Base-by-base conservation (phyloP, 202 grass and related monocot genomes). In the Hordeum pubiflorum region DNA sequence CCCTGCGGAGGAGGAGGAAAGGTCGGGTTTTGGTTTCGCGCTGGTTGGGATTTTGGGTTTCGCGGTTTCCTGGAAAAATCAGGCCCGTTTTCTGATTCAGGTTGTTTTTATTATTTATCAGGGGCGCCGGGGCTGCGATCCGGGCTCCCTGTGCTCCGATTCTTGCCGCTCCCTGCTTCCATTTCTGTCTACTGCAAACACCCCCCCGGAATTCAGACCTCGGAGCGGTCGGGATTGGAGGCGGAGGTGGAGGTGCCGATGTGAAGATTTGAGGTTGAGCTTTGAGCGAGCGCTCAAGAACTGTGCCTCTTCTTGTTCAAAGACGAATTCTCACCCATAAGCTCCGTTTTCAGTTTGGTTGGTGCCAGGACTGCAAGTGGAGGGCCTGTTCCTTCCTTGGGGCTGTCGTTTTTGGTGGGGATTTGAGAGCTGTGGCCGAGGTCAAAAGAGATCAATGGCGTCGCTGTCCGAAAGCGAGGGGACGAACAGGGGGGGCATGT, bases 401-500 rank as follows among this genome's bases (percentile, higher is more conserved):
- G 55, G 12, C 29, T 40, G 22, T 66, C 43, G 7, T 32, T 74
- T n/a, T 39, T 39, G 10, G 32, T 48, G 77, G 82, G 79, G 81
- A 85, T 86, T 89, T 60, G 58, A 76, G 67, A 76, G 48, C 82
- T 81, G 76, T 58, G 5, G 12, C 43, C 21, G 55, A 69, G 67
- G 58, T 4, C 12, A 57, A 36, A 84, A 79, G 56, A 82, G 17
- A 55, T 87, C 70, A 52, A 98, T 98, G 95, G 92, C 82, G 58
- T 93, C 95, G 18, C 52, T 69, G 23, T 86, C 80, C 24, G 81
- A 58, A 55, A 84, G 82, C 76, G 95, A 98, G 72, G 76, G 31
- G 26, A 91, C 88, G 65, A 91, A 89, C 39, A 89, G 79, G 86
- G 95, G 95, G 39, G 70, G 80, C 84, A 98, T 98, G 95, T 98